A percentile compares a stretch with the other conserved stretches of the same genome.
These are phyloP conservation scores for Tetradesmus lagerheimii DNA, from an alignment of 139 green algal genomes.

Conservation along the genomic window DNA sequence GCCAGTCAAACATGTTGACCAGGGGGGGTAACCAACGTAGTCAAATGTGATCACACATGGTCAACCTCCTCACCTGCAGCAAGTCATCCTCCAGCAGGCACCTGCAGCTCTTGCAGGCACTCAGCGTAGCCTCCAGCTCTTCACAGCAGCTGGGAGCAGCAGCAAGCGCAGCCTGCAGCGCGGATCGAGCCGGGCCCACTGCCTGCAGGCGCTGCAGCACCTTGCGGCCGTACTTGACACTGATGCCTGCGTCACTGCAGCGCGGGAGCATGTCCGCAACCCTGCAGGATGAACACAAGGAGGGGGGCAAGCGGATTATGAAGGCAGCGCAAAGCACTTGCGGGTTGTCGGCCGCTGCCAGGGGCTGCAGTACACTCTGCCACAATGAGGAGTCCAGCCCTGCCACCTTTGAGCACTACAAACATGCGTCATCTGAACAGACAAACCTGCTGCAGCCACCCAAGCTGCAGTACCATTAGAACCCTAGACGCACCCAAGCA, in stretches of 20 bases:
- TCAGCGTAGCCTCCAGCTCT: slow-evolving; percentile 49
- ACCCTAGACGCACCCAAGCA: no score
- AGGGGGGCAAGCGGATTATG: neutral
- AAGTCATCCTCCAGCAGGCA: slow-evolving; percentile 48
- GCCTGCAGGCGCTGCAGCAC: slow-evolving; percentile 59
- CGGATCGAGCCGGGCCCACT: slow-evolving; percentile 35
- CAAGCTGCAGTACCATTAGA: no score
- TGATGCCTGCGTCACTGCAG: slow-evolving; percentile 52
- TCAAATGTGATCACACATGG: neutral
- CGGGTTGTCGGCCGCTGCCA: no score
- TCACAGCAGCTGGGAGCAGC: neutral
- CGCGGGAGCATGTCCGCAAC: slow-evolving; percentile 46
- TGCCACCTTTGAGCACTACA: no score
- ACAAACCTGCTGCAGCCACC: no score
- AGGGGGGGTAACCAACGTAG: neutral
- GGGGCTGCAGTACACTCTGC: no score
- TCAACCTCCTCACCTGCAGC: slow-evolving; percentile 10
- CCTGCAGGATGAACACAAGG: neutral
- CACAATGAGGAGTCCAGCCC: no score
- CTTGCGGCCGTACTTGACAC: slow-evolving; percentile 65
- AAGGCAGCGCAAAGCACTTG: no score
- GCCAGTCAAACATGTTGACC: neutral
- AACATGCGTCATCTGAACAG: no score
- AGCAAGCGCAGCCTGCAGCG: slow-evolving; percentile 43
- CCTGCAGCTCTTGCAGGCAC: slow-evolving; percentile 42